Evolutionary conservation across 1,284 basidiomycete species (phyloP).

Genomic region (Schizophyllum amplum): DNA sequence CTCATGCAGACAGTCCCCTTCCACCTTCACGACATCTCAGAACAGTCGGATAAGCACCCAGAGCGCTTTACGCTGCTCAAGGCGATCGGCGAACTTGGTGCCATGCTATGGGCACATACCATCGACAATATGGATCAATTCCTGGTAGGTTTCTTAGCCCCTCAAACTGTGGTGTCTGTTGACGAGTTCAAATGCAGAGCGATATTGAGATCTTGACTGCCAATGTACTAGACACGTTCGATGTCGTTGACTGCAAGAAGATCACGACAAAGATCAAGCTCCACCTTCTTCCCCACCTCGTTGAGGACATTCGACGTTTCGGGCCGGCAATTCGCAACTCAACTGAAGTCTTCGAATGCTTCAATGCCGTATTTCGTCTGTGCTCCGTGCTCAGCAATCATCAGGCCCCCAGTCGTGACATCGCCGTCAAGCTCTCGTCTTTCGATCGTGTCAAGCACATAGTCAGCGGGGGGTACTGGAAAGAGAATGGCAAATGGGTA

Average conservation of each 20-base stretch:
- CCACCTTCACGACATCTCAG: slow-evolving; percentile 14
- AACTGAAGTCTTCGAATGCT: slow-evolving; percentile 28
- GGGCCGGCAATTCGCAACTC: slow-evolving; percentile 25
- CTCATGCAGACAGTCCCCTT: slow-evolving; percentile 18
- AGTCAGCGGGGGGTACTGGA: slow-evolving; percentile 22
- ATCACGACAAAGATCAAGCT: slow-evolving; percentile 27
- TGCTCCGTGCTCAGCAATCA: slow-evolving; percentile 29
- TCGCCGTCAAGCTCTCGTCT: slow-evolving; percentile 20
- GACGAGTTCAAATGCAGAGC: slow-evolving; percentile 9
- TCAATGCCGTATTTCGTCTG: slow-evolving; percentile 26
- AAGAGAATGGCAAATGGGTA: slow-evolving; percentile 10
- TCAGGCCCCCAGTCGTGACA: slow-evolving; percentile 30
- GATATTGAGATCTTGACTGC: slow-evolving; percentile 22
- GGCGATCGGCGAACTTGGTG: slow-evolving; percentile 5
- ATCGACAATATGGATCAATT: slow-evolving; percentile 27
- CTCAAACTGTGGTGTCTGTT: background rate
- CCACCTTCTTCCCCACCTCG: slow-evolving; percentile 27
- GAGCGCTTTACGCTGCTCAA: slow-evolving; percentile 7
- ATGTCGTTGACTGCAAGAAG: slow-evolving; percentile 21
- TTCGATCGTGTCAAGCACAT: slow-evolving; percentile 23
- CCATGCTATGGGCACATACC: slow-evolving; percentile 18
- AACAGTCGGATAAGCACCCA: background rate
- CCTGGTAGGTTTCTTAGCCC: slow-evolving; percentile 16
- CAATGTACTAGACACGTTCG: slow-evolving; percentile 26
- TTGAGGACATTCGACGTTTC: slow-evolving; percentile 24